A percentile compares a stretch with the other conserved stretches of the same genome.
Conservation (phyloP, 345 rosid species). For the Lenwebbia sp. region DNA sequence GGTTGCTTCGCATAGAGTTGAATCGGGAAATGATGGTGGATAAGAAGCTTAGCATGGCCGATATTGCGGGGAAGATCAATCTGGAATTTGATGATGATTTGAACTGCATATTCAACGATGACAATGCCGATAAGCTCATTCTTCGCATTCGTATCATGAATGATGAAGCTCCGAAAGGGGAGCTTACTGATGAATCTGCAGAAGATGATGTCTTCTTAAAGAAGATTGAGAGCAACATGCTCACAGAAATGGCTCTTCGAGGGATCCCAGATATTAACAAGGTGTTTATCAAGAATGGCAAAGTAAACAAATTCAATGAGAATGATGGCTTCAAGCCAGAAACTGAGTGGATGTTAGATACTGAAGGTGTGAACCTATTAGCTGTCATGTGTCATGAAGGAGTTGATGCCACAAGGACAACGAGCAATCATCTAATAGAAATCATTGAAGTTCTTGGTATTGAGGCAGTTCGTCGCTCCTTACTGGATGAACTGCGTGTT, state of each 20-base stretch:
- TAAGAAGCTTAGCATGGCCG: conserved; percentile 94
- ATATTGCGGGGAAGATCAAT: conserved; percentile 94
- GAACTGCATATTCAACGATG: conserved; percentile 94
- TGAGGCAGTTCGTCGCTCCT: conserved; percentile 92
- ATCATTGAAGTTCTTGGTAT: conserved; percentile 94
- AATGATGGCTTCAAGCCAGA: conserved; percentile 66
- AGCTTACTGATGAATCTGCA: conserved; percentile 75
- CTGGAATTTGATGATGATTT: conserved; percentile 83
- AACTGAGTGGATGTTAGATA: conserved; percentile 98
- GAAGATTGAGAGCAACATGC: conserved; percentile 95
- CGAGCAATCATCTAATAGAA: conserved; percentile 94
- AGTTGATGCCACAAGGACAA: conserved; percentile 86
- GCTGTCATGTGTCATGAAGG: conserved; percentile 96
- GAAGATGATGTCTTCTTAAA: conserved; percentile 97
- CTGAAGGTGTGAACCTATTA: conserved; percentile 95
- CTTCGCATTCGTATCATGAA: conserved; percentile 95
- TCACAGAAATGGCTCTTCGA: conserved; percentile 95
- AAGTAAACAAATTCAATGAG: conserved; percentile 73
- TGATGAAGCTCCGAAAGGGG: conserved; percentile 90
- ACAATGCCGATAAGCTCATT: conserved; percentile 83
- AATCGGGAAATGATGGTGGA: conserved; percentile 99
- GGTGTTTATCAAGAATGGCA: conserved; percentile 79
- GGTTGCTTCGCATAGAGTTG: conserved; percentile 94
- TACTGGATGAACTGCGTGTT: conserved; percentile 88
- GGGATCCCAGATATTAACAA: conserved; percentile 95